Conservation (phyloP, 352 stramenopile species). For the Phytopythium chamaehyphon region DNA sequence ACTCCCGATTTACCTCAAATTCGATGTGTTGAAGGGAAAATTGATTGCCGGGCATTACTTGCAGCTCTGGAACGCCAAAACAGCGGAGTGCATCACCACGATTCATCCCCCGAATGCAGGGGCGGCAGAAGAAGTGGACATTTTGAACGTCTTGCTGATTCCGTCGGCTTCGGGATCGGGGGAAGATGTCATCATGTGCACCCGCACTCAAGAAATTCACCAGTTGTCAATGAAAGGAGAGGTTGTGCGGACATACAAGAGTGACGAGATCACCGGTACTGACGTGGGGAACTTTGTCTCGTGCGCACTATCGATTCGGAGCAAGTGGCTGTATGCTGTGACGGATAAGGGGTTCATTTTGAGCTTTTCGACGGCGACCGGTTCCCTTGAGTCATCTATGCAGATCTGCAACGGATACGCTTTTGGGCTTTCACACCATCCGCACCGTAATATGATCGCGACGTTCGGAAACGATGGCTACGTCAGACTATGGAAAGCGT, state of each 20-base stretch:
- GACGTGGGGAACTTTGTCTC: constrained; percentile 84
- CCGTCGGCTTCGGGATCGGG: constrained; percentile 32
- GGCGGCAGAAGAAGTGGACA: constrained; percentile 63
- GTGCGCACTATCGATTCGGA: constrained; percentile 76
- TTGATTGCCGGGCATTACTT: not conserved
- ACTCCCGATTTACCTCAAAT: no score
- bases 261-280: constrained; percentile 52
- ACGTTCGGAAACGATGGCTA: constrained; percentile 87
- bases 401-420: constrained; percentile 81
- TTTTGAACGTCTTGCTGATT: constrained; percentile 67
- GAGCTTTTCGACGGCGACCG: constrained; percentile 56
- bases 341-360: constrained; percentile 84
- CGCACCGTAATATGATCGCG: constrained; percentile 85
- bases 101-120: constrained; percentile 55
- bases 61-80: constrained; percentile 84
- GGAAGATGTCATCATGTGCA: constrained; percentile 85
- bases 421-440: constrained; percentile 83
- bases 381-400: constrained; percentile 62
- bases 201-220: constrained; percentile 75
- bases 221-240: constrained; percentile 72
- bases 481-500: constrained; percentile 79
- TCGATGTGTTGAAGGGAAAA: no score
- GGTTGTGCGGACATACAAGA: constrained; percentile 57
- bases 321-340: constrained; percentile 83
- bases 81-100: constrained; percentile 75